Evolutionary conservation across 495 filamentous ascomycete species (phyloP).

Genomic region (Sporormia fimetaria): DNA sequence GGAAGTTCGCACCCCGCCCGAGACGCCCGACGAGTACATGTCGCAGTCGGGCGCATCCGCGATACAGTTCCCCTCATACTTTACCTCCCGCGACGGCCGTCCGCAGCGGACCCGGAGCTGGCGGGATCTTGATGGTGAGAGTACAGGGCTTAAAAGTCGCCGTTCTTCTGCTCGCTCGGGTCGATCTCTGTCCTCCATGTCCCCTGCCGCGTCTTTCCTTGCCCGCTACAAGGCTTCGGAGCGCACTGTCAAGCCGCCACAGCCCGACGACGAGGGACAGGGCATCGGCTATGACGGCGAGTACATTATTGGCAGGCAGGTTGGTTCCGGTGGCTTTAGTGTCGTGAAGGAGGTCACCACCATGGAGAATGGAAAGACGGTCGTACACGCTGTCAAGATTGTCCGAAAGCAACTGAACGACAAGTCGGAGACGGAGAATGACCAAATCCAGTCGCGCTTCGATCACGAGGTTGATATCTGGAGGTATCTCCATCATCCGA

Average conservation of each 20-base stretch:
- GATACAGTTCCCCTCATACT: conserved; percentile 37
- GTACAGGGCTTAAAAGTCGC: conserved; percentile 17
- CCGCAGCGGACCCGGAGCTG: conserved; percentile 24
- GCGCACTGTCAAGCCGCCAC: conserved; percentile 35
- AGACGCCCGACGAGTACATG: conserved; percentile 37
- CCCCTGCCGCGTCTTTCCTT: conserved; percentile 45
- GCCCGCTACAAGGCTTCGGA: conserved; percentile 41
- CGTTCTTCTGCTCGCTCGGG: conserved; percentile 27
- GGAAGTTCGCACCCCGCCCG: conserved; percentile 44
- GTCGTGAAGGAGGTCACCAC: conserved; percentile 61
- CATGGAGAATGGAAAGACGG: conserved; percentile 44
- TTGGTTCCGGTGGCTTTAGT: conserved; percentile 62
- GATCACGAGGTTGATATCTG: conserved; percentile 64
- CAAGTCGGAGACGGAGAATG: conserved; percentile 52
- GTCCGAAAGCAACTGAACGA: conserved; percentile 51
- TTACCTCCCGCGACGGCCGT: conserved; percentile 30
- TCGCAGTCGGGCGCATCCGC: conserved; percentile 39
- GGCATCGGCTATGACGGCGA: conserved; percentile 50
- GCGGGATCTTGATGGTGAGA: conserved; percentile 18
- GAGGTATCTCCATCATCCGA: conserved; percentile 55
- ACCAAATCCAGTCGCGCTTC: conserved; percentile 59
- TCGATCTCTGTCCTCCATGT: conserved; percentile 29
- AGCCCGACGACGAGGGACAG: conserved; percentile 62
- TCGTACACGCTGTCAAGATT: conserved; percentile 58
- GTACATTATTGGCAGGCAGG: conserved; percentile 61